phyloP scores from a whole-genome alignment of 495 filamentous ascomycete genomes.

The Aspergillus cavernicola region DNA sequence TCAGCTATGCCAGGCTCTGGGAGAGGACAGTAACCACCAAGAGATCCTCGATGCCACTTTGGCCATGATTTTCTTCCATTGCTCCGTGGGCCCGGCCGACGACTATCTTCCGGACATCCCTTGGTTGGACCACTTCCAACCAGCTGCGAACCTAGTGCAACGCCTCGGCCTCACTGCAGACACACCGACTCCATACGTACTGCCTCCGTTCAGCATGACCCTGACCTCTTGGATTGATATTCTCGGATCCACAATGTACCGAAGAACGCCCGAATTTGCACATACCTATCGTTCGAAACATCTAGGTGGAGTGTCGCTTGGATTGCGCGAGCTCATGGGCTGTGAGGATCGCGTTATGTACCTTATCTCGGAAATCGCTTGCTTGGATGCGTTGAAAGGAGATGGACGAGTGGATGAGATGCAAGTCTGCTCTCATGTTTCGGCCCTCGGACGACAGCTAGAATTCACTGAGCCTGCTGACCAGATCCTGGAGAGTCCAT shows the following conservation, averaged over 20 bases:
- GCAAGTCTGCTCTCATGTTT: constrained; percentile 78
- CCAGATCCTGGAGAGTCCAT: constrained; percentile 50
- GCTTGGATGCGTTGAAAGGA: constrained; percentile 81
- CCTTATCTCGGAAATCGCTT: constrained; percentile 94
- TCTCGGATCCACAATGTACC: constrained; percentile 88
- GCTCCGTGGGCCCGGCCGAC: constrained; percentile 79
- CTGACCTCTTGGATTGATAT: constrained; percentile 97
- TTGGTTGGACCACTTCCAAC: constrained; percentile 96
- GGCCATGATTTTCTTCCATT: constrained; percentile 97
- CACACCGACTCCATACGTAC: constrained; percentile 54
- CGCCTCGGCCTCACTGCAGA: constrained; percentile 77
- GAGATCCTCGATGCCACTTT: constrained; percentile 91
- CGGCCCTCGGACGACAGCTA: constrained; percentile 75
- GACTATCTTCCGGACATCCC: constrained; percentile 90
- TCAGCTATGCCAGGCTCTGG: constrained; percentile 78
- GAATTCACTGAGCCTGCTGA: constrained; percentile 66
- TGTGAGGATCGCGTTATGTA: constrained; percentile 98
- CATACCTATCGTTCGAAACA: constrained; percentile 92
- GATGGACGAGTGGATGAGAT: constrained; percentile 76
- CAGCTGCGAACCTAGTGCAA: constrained; percentile 74
- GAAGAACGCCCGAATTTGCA: constrained; percentile 78
- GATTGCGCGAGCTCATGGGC: constrained; percentile 91
- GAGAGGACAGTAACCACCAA: constrained; percentile 73
- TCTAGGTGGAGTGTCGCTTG: constrained; percentile 64
- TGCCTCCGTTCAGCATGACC: constrained; percentile 93